Conservation (phyloP, 805 yeast genomes). For the Suhomyces prunicola region DNA sequence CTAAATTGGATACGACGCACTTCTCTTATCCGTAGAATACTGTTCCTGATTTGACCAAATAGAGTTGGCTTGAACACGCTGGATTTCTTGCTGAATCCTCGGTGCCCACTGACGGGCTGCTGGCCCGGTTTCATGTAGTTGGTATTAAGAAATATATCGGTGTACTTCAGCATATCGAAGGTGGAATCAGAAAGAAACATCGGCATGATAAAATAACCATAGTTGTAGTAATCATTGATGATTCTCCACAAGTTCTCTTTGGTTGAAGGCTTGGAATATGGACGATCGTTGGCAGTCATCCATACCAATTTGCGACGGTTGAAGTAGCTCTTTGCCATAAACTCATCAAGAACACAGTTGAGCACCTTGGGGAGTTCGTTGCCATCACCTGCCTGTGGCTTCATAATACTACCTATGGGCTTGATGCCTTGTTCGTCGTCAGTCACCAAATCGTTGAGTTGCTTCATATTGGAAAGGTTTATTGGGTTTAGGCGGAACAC, state of each 20-base stretch:
- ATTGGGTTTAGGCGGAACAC: slow-evolving; percentile 54
- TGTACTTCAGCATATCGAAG: slow-evolving; percentile 44
- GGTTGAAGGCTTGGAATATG: slow-evolving; percentile 45
- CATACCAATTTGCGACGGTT: slow-evolving; percentile 56
- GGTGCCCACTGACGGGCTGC: neutral
- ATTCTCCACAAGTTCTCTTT: slow-evolving; percentile 52
- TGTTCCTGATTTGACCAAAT: slow-evolving; percentile 39
- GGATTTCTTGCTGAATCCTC: slow-evolving; percentile 11
- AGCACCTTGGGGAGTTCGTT: slow-evolving; percentile 41
- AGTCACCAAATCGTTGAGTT: slow-evolving; percentile 46
- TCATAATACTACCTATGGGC: slow-evolving; percentile 9
- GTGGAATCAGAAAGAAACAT: slow-evolving; percentile 45
- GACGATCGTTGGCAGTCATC: slow-evolving; percentile 74
- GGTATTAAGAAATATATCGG: slow-evolving; percentile 55
- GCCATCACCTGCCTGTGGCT: slow-evolving; percentile 14
- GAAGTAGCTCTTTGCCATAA: slow-evolving; percentile 47
- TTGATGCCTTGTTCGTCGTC: slow-evolving; percentile 42
- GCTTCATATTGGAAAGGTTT: slow-evolving; percentile 56
- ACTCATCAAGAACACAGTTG: slow-evolving; percentile 53
- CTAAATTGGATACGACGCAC: slow-evolving; percentile 61
- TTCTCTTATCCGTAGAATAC: slow-evolving; percentile 56
- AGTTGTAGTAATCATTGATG: slow-evolving; percentile 57
- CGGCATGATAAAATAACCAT: slow-evolving; percentile 56
- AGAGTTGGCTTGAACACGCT: slow-evolving; percentile 16
- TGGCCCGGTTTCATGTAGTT: slow-evolving; percentile 27